These are phyloP conservation scores for Boletus hoseneyae DNA, from an alignment of 1,284 basidiomycete genomes.

Conservation along the genomic window DNA sequence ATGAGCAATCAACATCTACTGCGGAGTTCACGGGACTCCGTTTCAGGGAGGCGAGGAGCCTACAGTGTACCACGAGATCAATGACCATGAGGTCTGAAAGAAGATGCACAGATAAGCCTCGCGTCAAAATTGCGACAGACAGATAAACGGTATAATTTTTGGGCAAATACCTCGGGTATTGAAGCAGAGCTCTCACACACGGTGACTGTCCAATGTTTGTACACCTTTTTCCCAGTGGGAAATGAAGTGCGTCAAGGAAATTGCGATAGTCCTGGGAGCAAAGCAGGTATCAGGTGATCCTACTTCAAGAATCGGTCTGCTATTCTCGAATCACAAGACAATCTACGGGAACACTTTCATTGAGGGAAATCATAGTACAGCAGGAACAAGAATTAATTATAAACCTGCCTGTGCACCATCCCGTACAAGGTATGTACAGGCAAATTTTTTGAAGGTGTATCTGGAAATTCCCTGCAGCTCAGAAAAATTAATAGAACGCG, in stretches of 20 bases:
- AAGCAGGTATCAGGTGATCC: conserved; percentile 9
- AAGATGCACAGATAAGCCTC: not conserved
- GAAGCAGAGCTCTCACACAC: conserved; percentile 14
- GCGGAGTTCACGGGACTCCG: conserved; percentile 1
- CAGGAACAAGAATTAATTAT: conserved; percentile 25
- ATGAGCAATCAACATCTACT: not conserved
- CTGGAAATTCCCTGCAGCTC: conserved; percentile 32
- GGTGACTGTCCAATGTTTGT: not conserved
- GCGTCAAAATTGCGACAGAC: conserved; percentile 10
- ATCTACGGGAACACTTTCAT: conserved; percentile 34
- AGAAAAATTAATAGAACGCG: conserved; percentile 30
- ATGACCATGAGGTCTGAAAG: conserved; percentile 1
- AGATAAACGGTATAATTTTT: conserved; percentile 1
- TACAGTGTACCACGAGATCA: not conserved
- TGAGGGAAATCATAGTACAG: conserved; percentile 30
- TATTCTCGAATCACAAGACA: conserved; percentile 23
- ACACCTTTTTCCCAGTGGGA: not conserved
- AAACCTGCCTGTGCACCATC: conserved; percentile 35
- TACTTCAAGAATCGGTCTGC: conserved; percentile 21
- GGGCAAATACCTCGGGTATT: conserved; percentile 4
- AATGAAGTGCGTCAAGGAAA: not conserved
- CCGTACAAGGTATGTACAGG: conserved; percentile 34
- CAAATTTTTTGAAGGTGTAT: conserved; percentile 32
- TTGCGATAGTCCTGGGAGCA: conserved; percentile 1
- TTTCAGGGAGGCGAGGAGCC: not conserved